Percentiles rank a stretch among this genome's conserved stretches.
Evolutionary conservation across 2,329 filamentous ascomycete genomes (phyloP).

Genomic region (Sporothrix humicola): DNA sequence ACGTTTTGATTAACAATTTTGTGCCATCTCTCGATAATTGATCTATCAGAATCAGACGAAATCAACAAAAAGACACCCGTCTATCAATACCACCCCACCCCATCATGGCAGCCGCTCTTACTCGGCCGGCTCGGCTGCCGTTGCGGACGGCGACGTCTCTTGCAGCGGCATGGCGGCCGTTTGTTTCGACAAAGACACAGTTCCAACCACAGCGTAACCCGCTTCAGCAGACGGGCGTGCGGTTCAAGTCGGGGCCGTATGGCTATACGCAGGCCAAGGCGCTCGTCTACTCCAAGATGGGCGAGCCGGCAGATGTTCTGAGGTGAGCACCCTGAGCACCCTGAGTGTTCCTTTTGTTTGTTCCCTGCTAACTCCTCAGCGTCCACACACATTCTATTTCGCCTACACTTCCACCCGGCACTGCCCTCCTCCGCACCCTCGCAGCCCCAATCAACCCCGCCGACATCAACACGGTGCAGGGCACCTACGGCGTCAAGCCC

Average conservation of each 20-base stretch:
- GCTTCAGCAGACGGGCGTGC: conserved; percentile 37
- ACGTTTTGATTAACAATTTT: not conserved
- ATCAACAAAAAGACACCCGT: not conserved
- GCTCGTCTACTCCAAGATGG: conserved; percentile 75
- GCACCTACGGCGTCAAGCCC: conserved; percentile 88
- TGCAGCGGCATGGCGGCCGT: conserved; percentile 20
- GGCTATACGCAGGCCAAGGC: conserved; percentile 85
- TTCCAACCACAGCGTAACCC: conserved; percentile 1
- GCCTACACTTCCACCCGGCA: conserved; percentile 67
- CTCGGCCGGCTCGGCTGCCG: conserved; percentile 30
- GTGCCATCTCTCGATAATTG: not conserved
- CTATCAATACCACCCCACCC: not conserved
- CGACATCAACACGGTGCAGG: conserved; percentile 97
- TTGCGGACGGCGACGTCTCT: conserved; percentile 26
- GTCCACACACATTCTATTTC: conserved; percentile 79
- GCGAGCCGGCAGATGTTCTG: conserved; percentile 75
- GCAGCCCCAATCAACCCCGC: conserved; percentile 94
- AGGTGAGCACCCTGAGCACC: conserved; percentile 50
- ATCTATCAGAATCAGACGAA: too few relatives aligned
- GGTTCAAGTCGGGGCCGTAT: conserved; percentile 67
- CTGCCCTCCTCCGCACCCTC: conserved; percentile 82
- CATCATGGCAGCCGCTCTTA: conserved; percentile 32
- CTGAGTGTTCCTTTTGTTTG: too few relatives aligned
- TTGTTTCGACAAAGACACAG: not conserved
- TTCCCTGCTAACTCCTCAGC: conserved; percentile 44